Base-by-base conservation (phyloP, 345 rosid species). In the Clausena lansium region DNA sequence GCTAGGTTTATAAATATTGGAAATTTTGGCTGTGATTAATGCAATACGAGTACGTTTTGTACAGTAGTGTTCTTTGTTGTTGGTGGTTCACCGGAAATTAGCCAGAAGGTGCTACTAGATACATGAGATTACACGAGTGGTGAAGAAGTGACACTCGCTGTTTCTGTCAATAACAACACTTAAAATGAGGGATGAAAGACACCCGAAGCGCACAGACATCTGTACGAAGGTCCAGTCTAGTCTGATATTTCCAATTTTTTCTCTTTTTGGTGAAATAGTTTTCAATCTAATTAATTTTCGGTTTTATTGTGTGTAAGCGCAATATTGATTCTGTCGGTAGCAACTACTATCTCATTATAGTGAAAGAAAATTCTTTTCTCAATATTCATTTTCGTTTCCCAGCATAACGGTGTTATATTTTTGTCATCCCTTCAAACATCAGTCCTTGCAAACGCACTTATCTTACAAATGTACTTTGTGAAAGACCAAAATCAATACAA, bases 21-120 rank as follows among this genome's bases (percentile, higher is more conserved):
- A 76, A 67, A 9, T 70, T 80, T 83, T 74, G 27, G 67, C 79
- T 75, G 82, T 80, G 85, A 68, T 80, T 81, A 72, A 81, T 54
- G 79, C 72, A 58, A 79, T 76, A 39, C 84, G 87, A 83, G 91
- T 89, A 84, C 83, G 86, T 75, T 87, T 90, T 87, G 91, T 86
- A 86, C 85, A 92, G 84, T 47, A 79, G 81, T 67, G 70, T 67
- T 63, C 86, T 83, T 83, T 87, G 86, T 83, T 77, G 79, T 83
- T 15, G 28, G 35, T 76, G 70, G 73, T 80, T 63, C 70, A 69
- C 76, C 28, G 71, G 78, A 76, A 80, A 79, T 82, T 63, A 73
- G 59, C 78, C 71, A 78, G 63, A 78, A 84, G 86, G 69, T 76
- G 68, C 64, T 32, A 30, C 64, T 32, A 30, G 80, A 87, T 75